Evolutionary conservation across 805 yeast species (phyloP), one percentile per base, ranked within the genome.

Genomic region (Hanseniaspora pseudoguilliermondii): DNA sequence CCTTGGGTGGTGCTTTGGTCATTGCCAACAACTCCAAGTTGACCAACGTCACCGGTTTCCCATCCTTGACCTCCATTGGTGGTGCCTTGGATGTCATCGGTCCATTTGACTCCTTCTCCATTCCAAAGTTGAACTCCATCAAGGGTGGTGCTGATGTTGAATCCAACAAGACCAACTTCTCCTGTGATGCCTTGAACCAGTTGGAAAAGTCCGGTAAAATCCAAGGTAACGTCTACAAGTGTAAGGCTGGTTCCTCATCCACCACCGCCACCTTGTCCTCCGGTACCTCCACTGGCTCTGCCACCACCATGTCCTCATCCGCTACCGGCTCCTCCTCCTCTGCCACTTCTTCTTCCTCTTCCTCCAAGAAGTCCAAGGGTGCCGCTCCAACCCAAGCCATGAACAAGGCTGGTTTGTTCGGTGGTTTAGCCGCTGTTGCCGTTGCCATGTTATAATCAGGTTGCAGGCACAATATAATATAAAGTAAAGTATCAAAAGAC

Each of bases 1-100:
- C 78, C 50, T 75, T 93, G 65, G 95, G 91, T 70, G 97, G 98
- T 80, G 98, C 96, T 72, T 86, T 93, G 71, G 83, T 79, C 65
- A 75, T 93, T 68, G 81, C 86, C 61, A 87, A 89, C 82, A 93
- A 93, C 84, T 74, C 86, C 61, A 71, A 77, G 55, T 81, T 91
- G 69, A 71, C 68, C 50, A 64, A 76, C 57, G 75, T 91, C 68
- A 75, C 75, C 58, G 91, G 88, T 68, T 86, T 93, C 81, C 82
- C 82, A 63, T 68, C 76, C 61, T 77, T 93, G 66, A 72, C 76
- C 69, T 71, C 85, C 59, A 80, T 91, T 65, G 86, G 85, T 68
- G 97, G 98, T 79, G 93, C 97, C 64, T 81, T 91, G 62, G 76
- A 76, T 69, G 73, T 91, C 61, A 72, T 71, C 62, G 98, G 98